A percentile compares a stretch with the other conserved stretches of the same genome.
Conservation (phyloP, 768 basidiomycete genomes). For the Suillus tomentosus region DNA sequence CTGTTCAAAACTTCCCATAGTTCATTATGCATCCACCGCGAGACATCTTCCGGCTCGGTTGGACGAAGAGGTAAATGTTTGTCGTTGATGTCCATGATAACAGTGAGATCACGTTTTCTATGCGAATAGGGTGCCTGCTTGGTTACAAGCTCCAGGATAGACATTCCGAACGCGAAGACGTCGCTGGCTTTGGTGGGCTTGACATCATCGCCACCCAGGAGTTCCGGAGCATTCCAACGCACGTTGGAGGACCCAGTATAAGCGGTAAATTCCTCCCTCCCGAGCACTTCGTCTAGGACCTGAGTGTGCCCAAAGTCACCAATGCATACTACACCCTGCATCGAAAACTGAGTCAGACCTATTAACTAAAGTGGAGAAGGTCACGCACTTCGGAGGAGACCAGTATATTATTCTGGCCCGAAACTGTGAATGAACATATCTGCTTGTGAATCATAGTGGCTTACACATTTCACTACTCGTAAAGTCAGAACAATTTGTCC, state of each 20-base stretch:
- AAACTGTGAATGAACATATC: slow-evolving; percentile 10
- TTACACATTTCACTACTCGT: slow-evolving; percentile 58
- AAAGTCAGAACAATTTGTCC: slow-evolving; percentile 10
- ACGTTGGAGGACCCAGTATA: slow-evolving; percentile 48
- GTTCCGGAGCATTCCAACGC: slow-evolving; percentile 65
- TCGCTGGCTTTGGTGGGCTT: slow-evolving; percentile 52
- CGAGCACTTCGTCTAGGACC: slow-evolving; percentile 58
- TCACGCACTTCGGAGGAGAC: slow-evolving; percentile 48
- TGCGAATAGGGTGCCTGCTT: slow-evolving; percentile 52
- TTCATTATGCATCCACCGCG: slow-evolving; percentile 45
- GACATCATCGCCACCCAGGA: slow-evolving; percentile 45
- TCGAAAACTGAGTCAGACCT: slow-evolving; percentile 1
- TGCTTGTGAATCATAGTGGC: slow-evolving; percentile 23
- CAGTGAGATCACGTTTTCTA: slow-evolving; percentile 49
- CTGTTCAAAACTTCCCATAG: slow-evolving; percentile 47
- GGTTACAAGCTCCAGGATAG: slow-evolving; percentile 59
- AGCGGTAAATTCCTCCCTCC: slow-evolving; percentile 46
- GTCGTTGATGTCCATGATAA: slow-evolving; percentile 46
- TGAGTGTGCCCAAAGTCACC: slow-evolving; percentile 69
- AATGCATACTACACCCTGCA: slow-evolving; percentile 54
- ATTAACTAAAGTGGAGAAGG: background rate
- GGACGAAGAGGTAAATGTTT: slow-evolving; percentile 48
- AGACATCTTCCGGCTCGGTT: slow-evolving; percentile 28
- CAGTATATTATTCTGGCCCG: slow-evolving; percentile 54
- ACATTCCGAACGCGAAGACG: slow-evolving; percentile 62